Base-by-base conservation (phyloP, 2,329 filamentous ascomycete genomes). In the Fusarium sterilihyphosum region DNA sequence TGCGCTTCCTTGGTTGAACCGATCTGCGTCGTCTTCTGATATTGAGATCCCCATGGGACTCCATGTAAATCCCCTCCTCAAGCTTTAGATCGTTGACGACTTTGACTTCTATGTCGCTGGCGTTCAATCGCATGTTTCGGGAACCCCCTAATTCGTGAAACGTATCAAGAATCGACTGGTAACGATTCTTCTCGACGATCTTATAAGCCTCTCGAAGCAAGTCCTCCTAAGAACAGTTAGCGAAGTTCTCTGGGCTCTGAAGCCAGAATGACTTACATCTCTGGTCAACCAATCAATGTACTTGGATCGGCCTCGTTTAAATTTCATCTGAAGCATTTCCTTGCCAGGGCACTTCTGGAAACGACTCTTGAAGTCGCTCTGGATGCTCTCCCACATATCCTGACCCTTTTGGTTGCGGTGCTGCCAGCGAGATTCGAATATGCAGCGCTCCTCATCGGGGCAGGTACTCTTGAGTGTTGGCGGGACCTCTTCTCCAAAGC, bases 381-480 rank as follows among this genome's bases (percentile, higher is more conserved):
- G 83, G 65, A 90, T 89, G 44, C 84, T 82, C 31, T 88, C 85
- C 88, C 88, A 90, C 88, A 90, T 90, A 40, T 88, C 87, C 71
- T 88, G 88, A 22, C 88, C 88, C 74, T 87, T 88, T 59, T 84
- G 82, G 26, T 84, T 76, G 22, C 84, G 80, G 73, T 85, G 84
- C 31, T 84, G 77, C 77, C 84, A 85, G 18, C 87, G 83, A n/a
- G 87, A 83, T 33, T 86, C 81, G 56, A 89, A 86, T 38, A 90
- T 84, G 59, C 81, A 87, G 29, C 82, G 83, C 67, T 88, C 85
- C 40, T 88, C 85, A 5, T 85, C 82, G 3, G 86, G 85, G 33
- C 86, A 86, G 24, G 82, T 82, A 29, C 81, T 79, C 62, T 85
- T 86, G 49, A 89, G 81, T 5, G 75, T 80, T 29, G 84, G 82